Percentiles rank a stretch among this genome's conserved stretches.
These are phyloP conservation scores for Pseudogymnoascus sp. DNA, from an alignment of 2,329 filamentous ascomycete species.

Conservation along the genomic window DNA sequence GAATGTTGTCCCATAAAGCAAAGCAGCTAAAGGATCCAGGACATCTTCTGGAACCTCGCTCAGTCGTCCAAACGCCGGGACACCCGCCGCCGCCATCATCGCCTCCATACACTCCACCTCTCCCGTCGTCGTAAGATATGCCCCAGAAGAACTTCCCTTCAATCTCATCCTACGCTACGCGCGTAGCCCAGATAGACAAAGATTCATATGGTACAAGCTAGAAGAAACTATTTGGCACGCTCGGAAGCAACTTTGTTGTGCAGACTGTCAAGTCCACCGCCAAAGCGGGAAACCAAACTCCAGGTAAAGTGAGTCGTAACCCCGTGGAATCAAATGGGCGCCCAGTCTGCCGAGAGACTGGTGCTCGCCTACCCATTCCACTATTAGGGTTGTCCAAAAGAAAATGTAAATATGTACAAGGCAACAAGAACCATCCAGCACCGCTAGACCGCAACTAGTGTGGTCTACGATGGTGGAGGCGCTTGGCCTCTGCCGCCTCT, in stretches of 20 bases:
- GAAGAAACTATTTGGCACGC: conserved; percentile 25
- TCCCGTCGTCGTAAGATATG: conserved; percentile 15
- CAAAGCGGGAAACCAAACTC: conserved; percentile 14
- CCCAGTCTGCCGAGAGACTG: conserved; percentile 15
- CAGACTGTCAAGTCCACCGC: conserved; percentile 18
- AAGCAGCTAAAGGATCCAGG: conserved; percentile 21
- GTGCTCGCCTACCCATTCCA: conserved; percentile 15
- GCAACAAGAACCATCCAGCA: conserved; percentile 15
- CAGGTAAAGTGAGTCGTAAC: conserved; percentile 24
- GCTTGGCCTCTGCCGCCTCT: conserved; percentile 26
- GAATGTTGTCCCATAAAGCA: conserved; percentile 18
- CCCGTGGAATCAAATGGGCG: conserved; percentile 26
- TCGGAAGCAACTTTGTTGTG: conserved; percentile 23
- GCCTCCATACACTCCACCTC: conserved; percentile 23
- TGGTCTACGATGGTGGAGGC: conserved; percentile 23
- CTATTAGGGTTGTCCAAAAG: conserved; percentile 13
- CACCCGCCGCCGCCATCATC: conserved; percentile 17
- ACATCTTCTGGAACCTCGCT: conserved; percentile 4
- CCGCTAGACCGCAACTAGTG: conserved; percentile 9
- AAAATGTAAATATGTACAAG: conserved; percentile 28
- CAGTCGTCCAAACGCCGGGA: background rate
- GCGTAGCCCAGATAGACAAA: conserved; percentile 24
- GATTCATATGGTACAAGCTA: conserved; percentile 23
- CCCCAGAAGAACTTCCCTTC: conserved; percentile 21
- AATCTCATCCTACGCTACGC: conserved; percentile 20